Percentiles rank a stretch among this genome's conserved stretches.
These are phyloP conservation scores for Crithidia bombi DNA, from an alignment of 208 protist species.

Conservation along the genomic window DNA sequence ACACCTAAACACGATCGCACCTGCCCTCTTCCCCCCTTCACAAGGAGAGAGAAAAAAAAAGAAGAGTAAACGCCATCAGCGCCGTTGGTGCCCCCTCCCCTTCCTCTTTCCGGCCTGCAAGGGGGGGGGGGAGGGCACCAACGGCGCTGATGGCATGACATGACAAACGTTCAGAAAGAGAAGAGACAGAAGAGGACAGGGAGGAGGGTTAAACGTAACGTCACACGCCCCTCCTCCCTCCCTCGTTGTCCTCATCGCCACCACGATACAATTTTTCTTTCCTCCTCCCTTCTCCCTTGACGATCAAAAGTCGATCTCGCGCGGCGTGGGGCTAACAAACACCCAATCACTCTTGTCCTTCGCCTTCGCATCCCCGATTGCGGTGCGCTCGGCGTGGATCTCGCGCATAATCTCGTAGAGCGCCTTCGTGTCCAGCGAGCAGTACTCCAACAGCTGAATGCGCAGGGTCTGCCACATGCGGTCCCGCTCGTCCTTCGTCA, in stretches of 20 bases:
- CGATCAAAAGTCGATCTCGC: slow-evolving; percentile 55
- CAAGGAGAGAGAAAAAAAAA: neutral
- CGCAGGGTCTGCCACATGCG: slow-evolving; percentile 77
- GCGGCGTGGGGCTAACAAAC: slow-evolving; percentile 55
- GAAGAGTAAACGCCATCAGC: neutral
- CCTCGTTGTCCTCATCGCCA: no score
- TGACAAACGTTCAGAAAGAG: no score
- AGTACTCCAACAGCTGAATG: slow-evolving; percentile 92
- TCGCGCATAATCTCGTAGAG: slow-evolving; percentile 91
- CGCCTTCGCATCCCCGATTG: slow-evolving; percentile 38
- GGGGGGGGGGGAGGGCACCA: no score
- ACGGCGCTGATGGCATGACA: no score
- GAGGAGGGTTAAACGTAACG: no score
- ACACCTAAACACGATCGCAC: no score
- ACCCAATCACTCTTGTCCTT: slow-evolving; percentile 88
- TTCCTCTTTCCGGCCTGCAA: no score
- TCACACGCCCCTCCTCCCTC: no score
- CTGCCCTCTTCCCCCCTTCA: no score
- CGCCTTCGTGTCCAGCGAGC: slow-evolving; percentile 85
- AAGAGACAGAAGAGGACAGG: no score
- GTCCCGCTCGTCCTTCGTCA: slow-evolving; percentile 61
- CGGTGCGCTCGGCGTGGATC: slow-evolving; percentile 69
- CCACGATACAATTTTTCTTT: no score
- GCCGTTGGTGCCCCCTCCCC: no score
- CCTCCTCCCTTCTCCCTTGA: neutral